Evolutionary conservation across 2,329 filamentous ascomycete genomes (phyloP).

Genomic region (Fusarium beomiforme): DNA sequence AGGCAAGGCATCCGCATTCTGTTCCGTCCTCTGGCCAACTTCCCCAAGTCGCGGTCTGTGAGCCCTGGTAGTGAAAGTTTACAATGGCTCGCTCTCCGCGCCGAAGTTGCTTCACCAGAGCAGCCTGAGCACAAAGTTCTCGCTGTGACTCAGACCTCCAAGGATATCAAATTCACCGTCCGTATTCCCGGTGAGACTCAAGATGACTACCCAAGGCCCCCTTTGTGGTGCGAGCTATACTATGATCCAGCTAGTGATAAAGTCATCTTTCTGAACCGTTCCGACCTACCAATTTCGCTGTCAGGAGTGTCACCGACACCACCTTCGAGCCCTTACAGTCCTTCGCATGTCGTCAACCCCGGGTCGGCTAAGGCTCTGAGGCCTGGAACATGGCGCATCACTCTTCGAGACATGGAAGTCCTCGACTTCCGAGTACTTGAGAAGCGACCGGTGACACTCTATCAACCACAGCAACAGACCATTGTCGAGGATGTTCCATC

Average conservation of each 20-base stretch:
- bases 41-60: conserved; percentile 63
- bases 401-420: conserved; percentile 58
- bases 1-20: conserved; percentile 66
- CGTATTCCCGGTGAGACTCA: conserved; percentile 61
- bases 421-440: conserved; percentile 68
- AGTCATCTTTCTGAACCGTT: conserved; percentile 65
- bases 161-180: conserved; percentile 69
- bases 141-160: conserved; percentile 68
- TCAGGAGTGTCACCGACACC: conserved; percentile 56
- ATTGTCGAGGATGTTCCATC: conserved; percentile 43
- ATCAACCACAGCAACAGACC: conserved; percentile 45
- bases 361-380: conserved; percentile 57
- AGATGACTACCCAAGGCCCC: conserved; percentile 56
- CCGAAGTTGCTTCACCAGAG: conserved; percentile 62
- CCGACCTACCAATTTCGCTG: conserved; percentile 63
- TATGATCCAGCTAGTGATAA: conserved; percentile 69
- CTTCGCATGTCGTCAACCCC: conserved; percentile 57
- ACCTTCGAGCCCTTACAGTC: conserved; percentile 52
- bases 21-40: conserved; percentile 62
- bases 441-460: conserved; percentile 59
- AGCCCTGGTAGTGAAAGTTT: conserved; percentile 66
- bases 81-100: conserved; percentile 65
- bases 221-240: conserved; percentile 69
- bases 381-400: conserved; percentile 68
- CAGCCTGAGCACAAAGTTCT: conserved; percentile 66